phyloP scores from a whole-genome alignment of 768 basidiomycete genomes.

The Cystobasidium onofrii region DNA sequence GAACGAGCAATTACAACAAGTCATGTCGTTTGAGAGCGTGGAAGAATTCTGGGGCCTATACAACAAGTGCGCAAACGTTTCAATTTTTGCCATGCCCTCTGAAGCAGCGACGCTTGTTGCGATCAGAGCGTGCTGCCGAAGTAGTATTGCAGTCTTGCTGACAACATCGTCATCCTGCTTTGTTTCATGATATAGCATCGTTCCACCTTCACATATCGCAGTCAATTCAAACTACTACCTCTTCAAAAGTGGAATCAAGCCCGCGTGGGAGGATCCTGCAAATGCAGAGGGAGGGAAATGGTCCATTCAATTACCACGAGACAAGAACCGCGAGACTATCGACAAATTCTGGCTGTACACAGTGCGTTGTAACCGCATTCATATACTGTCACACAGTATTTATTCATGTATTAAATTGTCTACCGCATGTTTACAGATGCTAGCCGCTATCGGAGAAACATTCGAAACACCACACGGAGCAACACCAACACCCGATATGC shows the following conservation, averaged over 20 bases:
- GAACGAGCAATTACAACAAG: conserved; percentile 98
- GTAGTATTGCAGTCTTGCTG: conserved; percentile 45
- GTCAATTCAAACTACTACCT: conserved; percentile 99
- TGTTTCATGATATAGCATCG: no score
- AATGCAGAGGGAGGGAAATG: conserved; percentile 98
- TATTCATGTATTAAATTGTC: conserved; percentile 31
- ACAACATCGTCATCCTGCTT: no score
- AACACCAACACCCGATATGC: conserved; percentile 49
- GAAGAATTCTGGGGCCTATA: conserved; percentile 86
- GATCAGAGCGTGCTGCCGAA: conserved; percentile 46
- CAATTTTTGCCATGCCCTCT: neutral
- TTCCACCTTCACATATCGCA: conserved; percentile 83
- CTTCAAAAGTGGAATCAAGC: conserved; percentile 66
- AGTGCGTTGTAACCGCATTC: conserved; percentile 52
- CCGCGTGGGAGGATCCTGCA: conserved; percentile 51
- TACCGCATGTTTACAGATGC: conserved; percentile 61
- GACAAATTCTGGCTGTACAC: conserved; percentile 99
- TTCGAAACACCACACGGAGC: conserved; percentile 71
- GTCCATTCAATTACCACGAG: conserved; percentile 93
- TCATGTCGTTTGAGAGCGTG: conserved; percentile 89
- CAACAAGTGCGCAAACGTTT: conserved; percentile 31
- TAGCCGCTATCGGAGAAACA: conserved; percentile 97
- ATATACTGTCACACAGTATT: neutral
- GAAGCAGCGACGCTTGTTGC: no score
- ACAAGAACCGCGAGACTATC: conserved; percentile 73